Conservation (phyloP, 2,329 filamentous ascomycete species). For the Ophiostoma sp. region DNA sequence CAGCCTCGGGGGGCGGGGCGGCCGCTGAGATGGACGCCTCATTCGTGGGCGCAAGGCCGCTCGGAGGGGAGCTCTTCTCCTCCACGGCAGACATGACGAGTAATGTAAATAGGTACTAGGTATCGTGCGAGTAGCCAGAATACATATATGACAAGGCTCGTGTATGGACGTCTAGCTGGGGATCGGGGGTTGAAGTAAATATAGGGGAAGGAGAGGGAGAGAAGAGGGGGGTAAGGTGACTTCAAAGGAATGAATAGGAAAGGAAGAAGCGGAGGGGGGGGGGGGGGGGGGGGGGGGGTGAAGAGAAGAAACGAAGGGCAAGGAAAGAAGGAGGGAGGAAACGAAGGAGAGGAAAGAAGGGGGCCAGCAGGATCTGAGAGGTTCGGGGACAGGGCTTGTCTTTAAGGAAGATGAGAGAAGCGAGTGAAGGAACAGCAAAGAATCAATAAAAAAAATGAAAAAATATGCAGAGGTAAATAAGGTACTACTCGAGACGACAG, state of each 20-base stretch:
- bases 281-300: not conserved
- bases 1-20: constrained; percentile 8
- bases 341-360: not conserved
- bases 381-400: constrained; percentile 14
- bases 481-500: constrained; percentile 4
- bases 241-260: not conserved
- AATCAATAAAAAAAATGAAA: not conserved
- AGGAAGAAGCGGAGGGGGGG: not conserved
- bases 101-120: not conserved
- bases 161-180: not conserved
- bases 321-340: constrained; percentile 1
- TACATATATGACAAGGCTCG: not conserved
- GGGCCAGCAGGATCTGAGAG: constrained; percentile 4
- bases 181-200: not conserved
- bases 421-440: constrained; percentile 9
- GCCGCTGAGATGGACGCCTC: not conserved
- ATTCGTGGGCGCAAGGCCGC: constrained; percentile 8
- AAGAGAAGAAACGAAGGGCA: not conserved
- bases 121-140: not conserved
- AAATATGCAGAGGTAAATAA: not conserved
- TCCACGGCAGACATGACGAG: constrained; percentile 11
- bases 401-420: constrained; percentile 15
- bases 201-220: constrained; percentile 1
- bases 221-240: not conserved
- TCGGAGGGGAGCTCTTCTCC: constrained; percentile 8